These are phyloP conservation scores for Cryptosporidium parvum DNA, from an alignment of 169 alveolate species.

Conservation along the genomic window DNA sequence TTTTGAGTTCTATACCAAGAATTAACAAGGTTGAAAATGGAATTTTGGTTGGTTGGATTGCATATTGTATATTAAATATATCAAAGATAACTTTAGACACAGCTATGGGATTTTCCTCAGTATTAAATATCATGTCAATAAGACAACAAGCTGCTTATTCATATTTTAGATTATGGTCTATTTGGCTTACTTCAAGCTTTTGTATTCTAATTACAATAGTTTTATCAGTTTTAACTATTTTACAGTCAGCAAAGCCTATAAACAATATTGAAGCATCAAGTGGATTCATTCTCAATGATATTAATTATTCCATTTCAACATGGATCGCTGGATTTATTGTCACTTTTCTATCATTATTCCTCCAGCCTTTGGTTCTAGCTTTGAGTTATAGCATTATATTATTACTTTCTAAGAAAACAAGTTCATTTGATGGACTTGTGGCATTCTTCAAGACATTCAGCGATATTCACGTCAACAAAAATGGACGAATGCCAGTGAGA, in stretches of 20 bases:
- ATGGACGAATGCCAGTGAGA: conserved; percentile 59
- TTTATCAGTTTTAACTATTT: conserved; percentile 42
- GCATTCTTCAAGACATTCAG: conserved; percentile 32
- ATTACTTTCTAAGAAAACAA: not conserved
- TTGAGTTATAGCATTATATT: conserved; percentile 11
- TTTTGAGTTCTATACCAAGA: conserved; percentile 39
- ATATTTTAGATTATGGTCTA: conserved; percentile 42
- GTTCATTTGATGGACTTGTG: conserved; percentile 43
- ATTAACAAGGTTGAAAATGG: conserved; percentile 53
- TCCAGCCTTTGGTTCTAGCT: conserved; percentile 48
- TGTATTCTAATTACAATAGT: conserved; percentile 20
- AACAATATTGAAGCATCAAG: conserved; percentile 56
- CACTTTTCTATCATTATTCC: conserved; percentile 28
- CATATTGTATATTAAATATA: conserved; percentile 63
- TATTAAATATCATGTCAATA: conserved; percentile 24
- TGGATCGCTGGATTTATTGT: conserved; percentile 67
- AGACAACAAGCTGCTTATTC: conserved; percentile 70
- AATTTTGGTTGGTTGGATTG: conserved; percentile 59
- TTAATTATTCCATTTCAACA: conserved; percentile 57
- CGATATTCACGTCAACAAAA: not conserved
- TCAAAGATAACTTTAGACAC: conserved; percentile 35
- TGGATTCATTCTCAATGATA: conserved; percentile 57
- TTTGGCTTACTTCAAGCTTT: conserved; percentile 62
- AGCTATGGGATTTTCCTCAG: conserved; percentile 19
- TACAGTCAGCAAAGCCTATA: conserved; percentile 48